A percentile compares a stretch with the other conserved stretches of the same genome.
phyloP scores from a whole-genome alignment of 768 basidiomycete genomes.

The Trametes meyenii region DNA sequence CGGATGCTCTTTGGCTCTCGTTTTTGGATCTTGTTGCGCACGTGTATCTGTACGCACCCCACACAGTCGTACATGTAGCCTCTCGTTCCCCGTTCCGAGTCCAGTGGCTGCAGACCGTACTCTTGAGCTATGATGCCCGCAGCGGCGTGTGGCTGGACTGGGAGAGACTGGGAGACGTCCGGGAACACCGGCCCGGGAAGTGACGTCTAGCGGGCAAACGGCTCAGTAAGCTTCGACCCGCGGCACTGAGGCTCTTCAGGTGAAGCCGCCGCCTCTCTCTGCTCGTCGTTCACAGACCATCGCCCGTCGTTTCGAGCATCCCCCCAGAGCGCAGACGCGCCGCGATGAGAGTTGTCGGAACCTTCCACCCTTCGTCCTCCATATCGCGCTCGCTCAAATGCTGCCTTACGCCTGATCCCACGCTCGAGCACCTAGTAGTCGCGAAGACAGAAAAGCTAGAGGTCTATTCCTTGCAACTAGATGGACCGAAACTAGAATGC shows the following conservation, averaged over 20 bases:
- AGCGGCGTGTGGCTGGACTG: not conserved
- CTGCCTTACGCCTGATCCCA: slow-evolving; percentile 49
- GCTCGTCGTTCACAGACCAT: not conserved
- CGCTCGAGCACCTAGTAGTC: slow-evolving; percentile 66
- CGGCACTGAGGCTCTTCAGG: too few relatives aligned
- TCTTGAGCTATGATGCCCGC: too few relatives aligned
- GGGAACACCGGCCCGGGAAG: not conserved
- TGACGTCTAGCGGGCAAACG: not conserved
- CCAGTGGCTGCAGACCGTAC: too few relatives aligned
- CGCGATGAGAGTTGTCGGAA: slow-evolving; percentile 64
- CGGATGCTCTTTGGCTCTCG: not conserved
- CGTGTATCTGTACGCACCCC: not conserved
- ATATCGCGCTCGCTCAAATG: slow-evolving; percentile 72
- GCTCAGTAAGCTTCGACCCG: not conserved
- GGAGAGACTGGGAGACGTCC: not conserved
- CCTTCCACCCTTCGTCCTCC: slow-evolving; percentile 77
- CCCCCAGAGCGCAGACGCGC: not conserved
- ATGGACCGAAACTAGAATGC: slow-evolving; percentile 64
- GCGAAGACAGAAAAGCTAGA: slow-evolving; percentile 69
- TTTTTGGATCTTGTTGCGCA: not conserved
- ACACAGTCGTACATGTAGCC: not conserved
- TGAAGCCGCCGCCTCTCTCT: too few relatives aligned
- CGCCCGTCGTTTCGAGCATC: not conserved
- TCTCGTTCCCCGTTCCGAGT: not conserved
- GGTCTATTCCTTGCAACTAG: slow-evolving; percentile 63